Conservation (phyloP, 148 eudicot genomes). For the Rhododendron molle region DNA sequence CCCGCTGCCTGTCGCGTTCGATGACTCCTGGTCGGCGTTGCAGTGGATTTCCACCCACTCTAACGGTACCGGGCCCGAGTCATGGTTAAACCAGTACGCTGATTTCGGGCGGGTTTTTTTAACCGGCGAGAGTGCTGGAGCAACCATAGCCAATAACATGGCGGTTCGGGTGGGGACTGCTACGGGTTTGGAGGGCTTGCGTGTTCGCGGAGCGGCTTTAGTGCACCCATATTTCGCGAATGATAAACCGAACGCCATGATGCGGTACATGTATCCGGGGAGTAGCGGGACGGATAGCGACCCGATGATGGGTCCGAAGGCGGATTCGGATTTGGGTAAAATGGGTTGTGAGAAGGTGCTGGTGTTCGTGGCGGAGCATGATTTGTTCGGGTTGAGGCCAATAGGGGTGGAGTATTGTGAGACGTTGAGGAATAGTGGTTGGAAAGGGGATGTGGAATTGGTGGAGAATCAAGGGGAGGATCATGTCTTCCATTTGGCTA, state of each 20-base stretch:
- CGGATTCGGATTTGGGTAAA: conserved; percentile 23
- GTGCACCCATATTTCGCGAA: conserved; percentile 38
- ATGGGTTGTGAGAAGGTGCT: conserved; percentile 27
- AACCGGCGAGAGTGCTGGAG: conserved; percentile 44
- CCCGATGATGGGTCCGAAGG: conserved; percentile 32
- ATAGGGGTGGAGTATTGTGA: conserved; percentile 27
- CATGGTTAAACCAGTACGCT: conserved; percentile 22
- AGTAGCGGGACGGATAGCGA: conserved; percentile 24
- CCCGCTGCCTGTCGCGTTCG: conserved; percentile 27
- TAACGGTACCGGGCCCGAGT: conserved; percentile 16
- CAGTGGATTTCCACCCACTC: conserved; percentile 30
- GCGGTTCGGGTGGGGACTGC: conserved; percentile 16
- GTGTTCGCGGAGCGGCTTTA: conserved; percentile 15
- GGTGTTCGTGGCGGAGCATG: conserved; percentile 36
- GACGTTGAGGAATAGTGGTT: conserved; percentile 30
- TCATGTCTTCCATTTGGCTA: conserved; percentile 33
- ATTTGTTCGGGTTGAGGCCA: conserved; percentile 12
- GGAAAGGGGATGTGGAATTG: conserved; percentile 34
- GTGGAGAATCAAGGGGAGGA: conserved; percentile 34
- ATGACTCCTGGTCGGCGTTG: conserved; percentile 33
- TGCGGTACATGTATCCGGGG: conserved; percentile 27
- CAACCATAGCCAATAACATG: conserved; percentile 29
- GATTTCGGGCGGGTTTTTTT: conserved; percentile 27
- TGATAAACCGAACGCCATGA: conserved; percentile 10
- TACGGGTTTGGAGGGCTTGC: neutral